These are phyloP conservation scores for Chaetomium strumarium DNA, from an alignment of 2,329 filamentous ascomycete genomes.

Conservation along the genomic window DNA sequence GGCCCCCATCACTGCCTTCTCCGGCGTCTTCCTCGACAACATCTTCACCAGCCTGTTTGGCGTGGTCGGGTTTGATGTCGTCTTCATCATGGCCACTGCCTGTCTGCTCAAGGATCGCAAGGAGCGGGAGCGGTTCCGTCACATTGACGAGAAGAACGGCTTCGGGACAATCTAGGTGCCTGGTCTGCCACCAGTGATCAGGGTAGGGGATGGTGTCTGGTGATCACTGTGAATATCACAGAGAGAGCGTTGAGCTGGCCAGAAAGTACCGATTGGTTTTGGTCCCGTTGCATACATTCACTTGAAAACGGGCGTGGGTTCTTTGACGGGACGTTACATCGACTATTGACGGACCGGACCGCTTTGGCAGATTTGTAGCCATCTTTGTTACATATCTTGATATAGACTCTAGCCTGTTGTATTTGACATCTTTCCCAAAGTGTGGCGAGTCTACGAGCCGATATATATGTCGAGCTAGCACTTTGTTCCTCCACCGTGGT, in stretches of 20 bases:
- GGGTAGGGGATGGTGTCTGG: background rate
- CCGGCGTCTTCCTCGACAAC: constrained; percentile 65
- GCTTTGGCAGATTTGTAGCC: background rate
- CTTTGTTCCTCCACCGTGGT: too few species aligned
- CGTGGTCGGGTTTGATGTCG: constrained; percentile 64
- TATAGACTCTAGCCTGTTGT: constrained; percentile 4
- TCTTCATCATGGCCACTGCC: constrained; percentile 64
- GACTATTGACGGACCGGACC: background rate
- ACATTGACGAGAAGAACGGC: constrained; percentile 75
- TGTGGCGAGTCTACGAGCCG: too few species aligned
- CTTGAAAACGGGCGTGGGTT: background rate
- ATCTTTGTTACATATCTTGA: background rate
- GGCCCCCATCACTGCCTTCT: constrained; percentile 58
- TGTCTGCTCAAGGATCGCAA: constrained; percentile 76
- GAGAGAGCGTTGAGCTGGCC: background rate
- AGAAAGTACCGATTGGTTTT: background rate
- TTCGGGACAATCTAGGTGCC: constrained; percentile 11
- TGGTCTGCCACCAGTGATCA: background rate
- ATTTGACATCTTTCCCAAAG: background rate
- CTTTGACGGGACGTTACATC: background rate
- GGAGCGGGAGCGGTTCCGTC: constrained; percentile 70
- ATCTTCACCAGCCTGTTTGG: constrained; percentile 78
- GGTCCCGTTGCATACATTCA: background rate
- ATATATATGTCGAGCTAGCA: too few species aligned
- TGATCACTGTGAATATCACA: background rate